These are phyloP conservation scores for Babesia ovata DNA, from an alignment of 169 alveolate species.

Conservation along the genomic window DNA sequence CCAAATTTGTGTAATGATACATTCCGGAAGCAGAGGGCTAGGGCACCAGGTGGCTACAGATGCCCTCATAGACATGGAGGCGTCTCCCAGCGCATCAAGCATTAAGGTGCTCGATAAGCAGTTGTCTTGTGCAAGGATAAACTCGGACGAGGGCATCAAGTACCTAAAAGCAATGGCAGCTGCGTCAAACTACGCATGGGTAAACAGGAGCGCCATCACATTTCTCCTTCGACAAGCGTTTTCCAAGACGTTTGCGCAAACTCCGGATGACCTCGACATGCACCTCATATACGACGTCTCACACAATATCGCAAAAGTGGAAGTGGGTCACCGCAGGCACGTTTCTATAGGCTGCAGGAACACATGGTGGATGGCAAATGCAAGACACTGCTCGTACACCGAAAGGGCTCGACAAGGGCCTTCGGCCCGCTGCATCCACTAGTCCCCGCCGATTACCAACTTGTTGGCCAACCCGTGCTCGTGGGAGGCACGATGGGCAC, in stretches of 20 bases:
- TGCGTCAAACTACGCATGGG: slow-evolving; percentile 92
- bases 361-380: slow-evolving; percentile 78
- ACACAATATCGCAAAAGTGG: slow-evolving; percentile 88
- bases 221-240: slow-evolving; percentile 69
- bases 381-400: slow-evolving; percentile 82
- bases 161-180: slow-evolving; percentile 87
- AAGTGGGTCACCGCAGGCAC: slow-evolving; percentile 43
- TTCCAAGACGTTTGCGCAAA: slow-evolving; percentile 73
- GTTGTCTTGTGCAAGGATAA: slow-evolving; percentile 85
- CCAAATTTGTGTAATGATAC: slow-evolving; percentile 87
- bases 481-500: slow-evolving; percentile 92
- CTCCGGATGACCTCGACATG: slow-evolving; percentile 90
- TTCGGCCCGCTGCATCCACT: slow-evolving; percentile 88
- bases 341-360: slow-evolving; percentile 30
- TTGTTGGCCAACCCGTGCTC: slow-evolving; percentile 87
- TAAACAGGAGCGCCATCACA: slow-evolving; percentile 81
- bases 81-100: slow-evolving; percentile 64
- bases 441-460: slow-evolving; percentile 85
- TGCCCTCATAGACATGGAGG: slow-evolving; percentile 86
- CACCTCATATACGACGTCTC: slow-evolving; percentile 89
- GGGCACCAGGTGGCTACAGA: slow-evolving; percentile 89
- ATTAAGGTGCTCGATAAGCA: slow-evolving; percentile 82
- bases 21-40: slow-evolving; percentile 88
- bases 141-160: slow-evolving; percentile 81
- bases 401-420: slow-evolving; percentile 90